Base-by-base conservation (phyloP, 2,329 filamentous ascomycete species). In the Lachnellula willkommii region DNA sequence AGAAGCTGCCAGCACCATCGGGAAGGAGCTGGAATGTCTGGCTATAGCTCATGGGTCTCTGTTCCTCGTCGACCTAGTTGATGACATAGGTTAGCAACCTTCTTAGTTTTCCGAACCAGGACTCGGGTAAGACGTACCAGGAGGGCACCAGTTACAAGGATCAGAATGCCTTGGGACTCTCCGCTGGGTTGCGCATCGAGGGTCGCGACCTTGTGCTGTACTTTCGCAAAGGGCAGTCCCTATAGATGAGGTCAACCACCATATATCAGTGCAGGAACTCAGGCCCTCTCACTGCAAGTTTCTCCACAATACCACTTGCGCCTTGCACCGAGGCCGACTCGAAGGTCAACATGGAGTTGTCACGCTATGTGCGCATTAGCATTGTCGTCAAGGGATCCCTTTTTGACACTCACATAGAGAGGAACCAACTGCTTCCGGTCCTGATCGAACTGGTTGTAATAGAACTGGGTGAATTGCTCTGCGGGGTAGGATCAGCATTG, bases 291-390 rank as follows among this genome's bases (percentile, higher is more conserved):
- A 97, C 93, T 58, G 73, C 71, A 60, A 97, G 82, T 81, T 96
- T 96, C 73, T 90, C 84, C 53, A 87, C 75, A 66, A 99, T 96
- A 35, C 71, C 71, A 24, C 65, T 69, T 37, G 76, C 75, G 60
- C 93, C 92, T 68, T 84, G 78, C 58, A 82, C 73, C 14, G 87
- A 84, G 46, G 77, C 66, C 47, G 80, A 85, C 81, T 97, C 90
- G 69, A 96, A 97, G 50, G 93, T 96, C 74, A 97, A 80, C 88
- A 96, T 95, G 49, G 94, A 97, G 59, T 86, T 73, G 4, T 87
- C 81, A 68, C 88, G 84, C 90, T 96, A 65, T 69, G 55, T 47
- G 46, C 56, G 60, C 61, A 47, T 67, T 48, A 66, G 58, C 47
- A 47, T 52, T n/a, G 26, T 35, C 48, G 15, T 39, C 17, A 14